Evolutionary conservation across 495 filamentous ascomycete species (phyloP).

Genomic region (Cudoniella acicularis): DNA sequence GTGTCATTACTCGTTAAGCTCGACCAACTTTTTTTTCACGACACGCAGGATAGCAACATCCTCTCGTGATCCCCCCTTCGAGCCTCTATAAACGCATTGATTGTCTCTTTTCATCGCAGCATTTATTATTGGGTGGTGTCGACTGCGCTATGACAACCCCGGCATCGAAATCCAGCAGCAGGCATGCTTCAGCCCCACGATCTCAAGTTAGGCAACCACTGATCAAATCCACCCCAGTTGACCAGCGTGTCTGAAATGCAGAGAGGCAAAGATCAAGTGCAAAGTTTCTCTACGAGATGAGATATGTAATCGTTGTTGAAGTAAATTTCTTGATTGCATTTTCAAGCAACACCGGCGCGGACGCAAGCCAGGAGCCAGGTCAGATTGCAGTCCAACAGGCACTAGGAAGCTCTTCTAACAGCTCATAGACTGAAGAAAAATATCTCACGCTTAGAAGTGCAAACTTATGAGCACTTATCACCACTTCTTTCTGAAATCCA

Average conservation of each 20-base stretch:
- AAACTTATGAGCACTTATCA: not conserved
- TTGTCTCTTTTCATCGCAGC: too few relatives aligned
- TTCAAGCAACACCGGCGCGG: slow-evolving; percentile 12
- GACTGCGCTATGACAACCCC: too few relatives aligned
- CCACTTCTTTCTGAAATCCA: not conserved
- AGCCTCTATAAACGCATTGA: too few relatives aligned
- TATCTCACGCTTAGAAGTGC: not conserved
- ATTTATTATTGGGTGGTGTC: too few relatives aligned
- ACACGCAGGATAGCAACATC: too few relatives aligned
- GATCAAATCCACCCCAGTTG: not conserved
- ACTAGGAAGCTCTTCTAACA: not conserved
- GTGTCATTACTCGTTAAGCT: too few relatives aligned
- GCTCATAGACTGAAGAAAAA: not conserved
- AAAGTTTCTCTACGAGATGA: not conserved
- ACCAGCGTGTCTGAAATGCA: slow-evolving; percentile 27
- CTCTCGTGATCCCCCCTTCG: too few relatives aligned
- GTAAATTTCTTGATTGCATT: slow-evolving; percentile 1
- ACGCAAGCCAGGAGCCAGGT: slow-evolving; percentile 7
- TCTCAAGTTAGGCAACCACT: not conserved
- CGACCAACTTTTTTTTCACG: too few relatives aligned
- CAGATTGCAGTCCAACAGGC: too few relatives aligned
- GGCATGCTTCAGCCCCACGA: not conserved
- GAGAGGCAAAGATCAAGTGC: slow-evolving; percentile 26
- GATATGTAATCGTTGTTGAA: slow-evolving; percentile 4
- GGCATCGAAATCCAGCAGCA: not conserved